phyloP scores from a whole-genome alignment of 495 filamentous ascomycete species.

The Halenospora varia region DNA sequence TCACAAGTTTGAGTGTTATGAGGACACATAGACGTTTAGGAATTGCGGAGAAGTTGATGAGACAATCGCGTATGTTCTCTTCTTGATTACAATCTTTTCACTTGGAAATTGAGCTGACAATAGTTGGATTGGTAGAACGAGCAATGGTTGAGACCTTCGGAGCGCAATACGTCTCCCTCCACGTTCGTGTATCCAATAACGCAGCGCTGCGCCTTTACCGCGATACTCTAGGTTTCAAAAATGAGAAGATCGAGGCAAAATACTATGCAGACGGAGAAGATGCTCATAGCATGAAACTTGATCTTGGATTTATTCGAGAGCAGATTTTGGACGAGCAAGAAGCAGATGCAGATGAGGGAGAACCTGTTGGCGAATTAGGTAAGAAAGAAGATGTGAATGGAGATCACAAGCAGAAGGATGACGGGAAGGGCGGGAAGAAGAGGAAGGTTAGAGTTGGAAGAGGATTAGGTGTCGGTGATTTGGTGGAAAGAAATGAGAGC shows the following conservation, averaged over 20 bases:
- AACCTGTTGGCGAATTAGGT: slow-evolving; percentile 34
- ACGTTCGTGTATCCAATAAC: slow-evolving; percentile 89
- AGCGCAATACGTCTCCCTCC: slow-evolving; percentile 88
- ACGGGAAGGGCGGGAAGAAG: slow-evolving; percentile 26
- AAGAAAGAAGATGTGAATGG: slow-evolving; percentile 17
- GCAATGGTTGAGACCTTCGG: slow-evolving; percentile 95
- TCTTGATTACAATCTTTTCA: not conserved
- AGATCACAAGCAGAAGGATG: slow-evolving; percentile 10
- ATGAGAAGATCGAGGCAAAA: slow-evolving; percentile 84
- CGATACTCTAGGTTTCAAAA: slow-evolving; percentile 87
- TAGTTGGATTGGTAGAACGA: slow-evolving; percentile 52
- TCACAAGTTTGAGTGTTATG: slow-evolving; percentile 94
- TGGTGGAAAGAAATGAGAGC: slow-evolving; percentile 30
- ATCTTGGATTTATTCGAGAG: slow-evolving; percentile 60
- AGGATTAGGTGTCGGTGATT: slow-evolving; percentile 24
- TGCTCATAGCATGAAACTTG: slow-evolving; percentile 88
- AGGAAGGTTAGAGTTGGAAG: slow-evolving; percentile 33
- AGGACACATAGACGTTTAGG: slow-evolving; percentile 87
- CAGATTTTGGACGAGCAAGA: slow-evolving; percentile 40
- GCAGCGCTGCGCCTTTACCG: slow-evolving; percentile 90
- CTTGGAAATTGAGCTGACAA: not conserved
- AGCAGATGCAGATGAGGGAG: slow-evolving; percentile 30
- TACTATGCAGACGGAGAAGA: slow-evolving; percentile 99
- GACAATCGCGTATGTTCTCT: slow-evolving; percentile 79
- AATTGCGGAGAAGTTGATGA: slow-evolving; percentile 94